phyloP scores from a whole-genome alignment of 2,329 filamentous ascomycete species.

The Domatiomyces catenatus region DNA sequence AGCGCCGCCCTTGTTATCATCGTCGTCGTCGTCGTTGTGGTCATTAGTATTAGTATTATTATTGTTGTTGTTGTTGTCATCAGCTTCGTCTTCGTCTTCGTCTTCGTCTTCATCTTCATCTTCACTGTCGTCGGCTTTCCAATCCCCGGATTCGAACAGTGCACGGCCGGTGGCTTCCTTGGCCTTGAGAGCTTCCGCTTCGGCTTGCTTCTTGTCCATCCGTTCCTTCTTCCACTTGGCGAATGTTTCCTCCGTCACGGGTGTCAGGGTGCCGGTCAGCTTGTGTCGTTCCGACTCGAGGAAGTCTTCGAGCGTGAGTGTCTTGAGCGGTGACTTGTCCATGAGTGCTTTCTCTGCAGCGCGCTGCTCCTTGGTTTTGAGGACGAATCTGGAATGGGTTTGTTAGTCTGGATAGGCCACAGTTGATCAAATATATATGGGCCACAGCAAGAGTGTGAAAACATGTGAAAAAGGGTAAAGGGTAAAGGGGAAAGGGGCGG shows the following conservation, averaged over 20 bases:
- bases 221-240: constrained; percentile 96
- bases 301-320: constrained; percentile 92
- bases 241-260: constrained; percentile 83
- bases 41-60: no score
- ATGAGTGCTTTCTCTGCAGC: constrained; percentile 88
- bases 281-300: constrained; percentile 93
- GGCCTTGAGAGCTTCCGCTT: constrained; percentile 73
- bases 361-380: constrained; percentile 95
- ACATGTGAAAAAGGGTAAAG: constrained; percentile 1
- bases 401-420: constrained; percentile 14
- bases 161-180: constrained; percentile 93
- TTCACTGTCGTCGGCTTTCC: constrained; percentile 52
- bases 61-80: constrained; percentile 23
- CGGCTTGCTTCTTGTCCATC: constrained; percentile 86
- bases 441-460: constrained; percentile 2
- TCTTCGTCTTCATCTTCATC: constrained; percentile 47
- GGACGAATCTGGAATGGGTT: constrained; percentile 52
- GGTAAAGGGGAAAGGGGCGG: constrained; percentile 4
- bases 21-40: constrained; percentile 17
- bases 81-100: constrained; percentile 49
- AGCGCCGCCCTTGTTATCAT: constrained; percentile 29
- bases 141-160: constrained; percentile 93
- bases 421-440: background rate
- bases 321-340: constrained; percentile 90
- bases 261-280: constrained; percentile 76